Conservation (phyloP, 2,329 filamentous ascomycete species). For the Rhinocladiella mackenziei region DNA sequence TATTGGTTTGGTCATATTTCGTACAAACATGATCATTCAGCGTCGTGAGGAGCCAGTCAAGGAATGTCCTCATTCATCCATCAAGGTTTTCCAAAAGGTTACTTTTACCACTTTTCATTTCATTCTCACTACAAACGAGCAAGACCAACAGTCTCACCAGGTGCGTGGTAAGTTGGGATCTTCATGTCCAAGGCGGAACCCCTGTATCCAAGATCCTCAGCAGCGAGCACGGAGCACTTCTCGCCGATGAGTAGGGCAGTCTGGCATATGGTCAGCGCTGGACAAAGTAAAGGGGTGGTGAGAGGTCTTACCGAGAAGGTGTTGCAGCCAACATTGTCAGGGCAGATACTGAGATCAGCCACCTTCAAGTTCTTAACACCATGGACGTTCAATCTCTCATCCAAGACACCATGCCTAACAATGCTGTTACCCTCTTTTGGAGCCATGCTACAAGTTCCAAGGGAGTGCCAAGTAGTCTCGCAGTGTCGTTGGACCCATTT, state of each 20-base stretch:
- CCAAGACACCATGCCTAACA: slow-evolving; percentile 73
- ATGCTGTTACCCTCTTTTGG: slow-evolving; percentile 72
- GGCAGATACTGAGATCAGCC: slow-evolving; percentile 70
- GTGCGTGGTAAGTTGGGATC: slow-evolving; percentile 58
- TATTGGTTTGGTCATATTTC: too few species aligned
- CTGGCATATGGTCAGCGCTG: slow-evolving; percentile 44
- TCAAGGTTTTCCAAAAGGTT: too few species aligned
- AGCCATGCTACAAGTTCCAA: slow-evolving; percentile 71
- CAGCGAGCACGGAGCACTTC: slow-evolving; percentile 66
- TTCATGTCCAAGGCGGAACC: slow-evolving; percentile 73
- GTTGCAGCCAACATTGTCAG: slow-evolving; percentile 71
- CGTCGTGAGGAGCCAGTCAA: too few species aligned
- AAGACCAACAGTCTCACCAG: slow-evolving; percentile 34
- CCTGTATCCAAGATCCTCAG: slow-evolving; percentile 70
- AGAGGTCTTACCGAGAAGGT: slow-evolving; percentile 45
- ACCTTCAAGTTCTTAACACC: slow-evolving; percentile 74
- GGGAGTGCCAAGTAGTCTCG: slow-evolving; percentile 69
- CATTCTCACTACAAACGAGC: slow-evolving; percentile 35
- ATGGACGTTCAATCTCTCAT: slow-evolving; percentile 73
- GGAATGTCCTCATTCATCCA: too few species aligned
- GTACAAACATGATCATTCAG: too few species aligned
- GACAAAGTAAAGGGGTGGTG: slow-evolving; percentile 15
- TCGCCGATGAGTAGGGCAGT: slow-evolving; percentile 72
- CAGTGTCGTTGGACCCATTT: slow-evolving; percentile 69
- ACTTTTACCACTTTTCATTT: too few species aligned